These are phyloP conservation scores for Microdochium trichocladiopsis DNA, from an alignment of 2,329 filamentous ascomycete genomes.

Conservation along the genomic window DNA sequence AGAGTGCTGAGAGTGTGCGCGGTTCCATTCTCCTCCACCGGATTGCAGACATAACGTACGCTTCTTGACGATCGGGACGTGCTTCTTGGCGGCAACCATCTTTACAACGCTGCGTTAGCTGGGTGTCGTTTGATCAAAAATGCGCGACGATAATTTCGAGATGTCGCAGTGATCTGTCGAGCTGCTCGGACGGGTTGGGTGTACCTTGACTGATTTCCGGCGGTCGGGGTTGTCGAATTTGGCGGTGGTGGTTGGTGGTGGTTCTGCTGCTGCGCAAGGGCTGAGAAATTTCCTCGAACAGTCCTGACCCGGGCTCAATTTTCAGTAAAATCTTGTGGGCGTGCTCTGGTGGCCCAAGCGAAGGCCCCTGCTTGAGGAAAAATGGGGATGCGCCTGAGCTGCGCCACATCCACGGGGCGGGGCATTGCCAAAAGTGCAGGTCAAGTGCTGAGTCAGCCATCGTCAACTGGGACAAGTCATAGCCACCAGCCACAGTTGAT, in stretches of 20 bases:
- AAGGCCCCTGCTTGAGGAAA: not conserved
- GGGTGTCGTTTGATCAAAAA: not conserved
- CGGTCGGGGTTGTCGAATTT: not conserved
- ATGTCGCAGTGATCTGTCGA: not conserved
- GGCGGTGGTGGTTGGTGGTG: not conserved
- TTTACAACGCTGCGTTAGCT: conserved; percentile 26
- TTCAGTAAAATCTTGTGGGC: conserved; percentile 4
- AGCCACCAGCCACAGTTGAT: too few relatives aligned
- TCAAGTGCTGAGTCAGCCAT: too few relatives aligned
- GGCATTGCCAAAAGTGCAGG: too few relatives aligned
- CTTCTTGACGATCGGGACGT: conserved; percentile 99
- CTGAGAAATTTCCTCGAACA: not conserved
- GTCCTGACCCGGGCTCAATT: not conserved
- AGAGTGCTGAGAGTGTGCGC: not conserved
- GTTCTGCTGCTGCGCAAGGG: not conserved
- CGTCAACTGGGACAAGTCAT: too few relatives aligned
- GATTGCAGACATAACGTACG: conserved; percentile 56
- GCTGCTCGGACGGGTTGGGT: not conserved
- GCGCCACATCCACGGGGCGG: not conserved
- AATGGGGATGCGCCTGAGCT: not conserved
- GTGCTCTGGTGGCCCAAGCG: not conserved
- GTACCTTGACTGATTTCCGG: conserved; percentile 2
- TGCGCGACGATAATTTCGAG: conserved; percentile 1
- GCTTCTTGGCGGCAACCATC: conserved; percentile 99
- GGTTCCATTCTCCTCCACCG: not conserved